Evolutionary conservation across 2,329 filamentous ascomycete species (phyloP).

Genomic region (Tympanopsis confertula): DNA sequence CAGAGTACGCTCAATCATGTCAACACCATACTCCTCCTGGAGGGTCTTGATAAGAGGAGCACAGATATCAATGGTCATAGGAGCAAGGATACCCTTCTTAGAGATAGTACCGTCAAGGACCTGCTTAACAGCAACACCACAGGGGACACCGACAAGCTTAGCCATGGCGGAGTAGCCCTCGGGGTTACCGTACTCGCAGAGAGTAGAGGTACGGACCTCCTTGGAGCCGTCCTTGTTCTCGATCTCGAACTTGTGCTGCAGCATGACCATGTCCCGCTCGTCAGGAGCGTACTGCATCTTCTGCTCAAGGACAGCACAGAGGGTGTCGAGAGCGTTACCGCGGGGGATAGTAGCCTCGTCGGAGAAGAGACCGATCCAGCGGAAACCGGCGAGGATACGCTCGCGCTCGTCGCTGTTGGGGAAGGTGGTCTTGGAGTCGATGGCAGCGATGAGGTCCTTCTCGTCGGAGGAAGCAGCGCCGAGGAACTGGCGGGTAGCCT

Average conservation of each 20-base stretch:
- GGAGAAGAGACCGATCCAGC: conserved; percentile 45
- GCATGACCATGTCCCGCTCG: conserved; percentile 51
- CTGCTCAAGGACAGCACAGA: conserved; percentile 60
- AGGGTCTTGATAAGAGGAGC: conserved; percentile 46
- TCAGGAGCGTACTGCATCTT: conserved; percentile 60
- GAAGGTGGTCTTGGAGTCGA: conserved; percentile 68
- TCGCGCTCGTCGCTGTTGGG: conserved; percentile 52
- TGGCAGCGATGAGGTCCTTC: conserved; percentile 60
- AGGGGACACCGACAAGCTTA: conserved; percentile 55
- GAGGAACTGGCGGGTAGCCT: conserved; percentile 69
- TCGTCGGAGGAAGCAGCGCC: conserved; percentile 54
- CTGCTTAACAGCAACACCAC: conserved; percentile 51
- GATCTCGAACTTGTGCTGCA: conserved; percentile 58
- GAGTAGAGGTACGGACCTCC: conserved; percentile 49
- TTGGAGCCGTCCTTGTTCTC: conserved; percentile 49
- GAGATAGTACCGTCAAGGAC: conserved; percentile 36
- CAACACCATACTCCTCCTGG: conserved; percentile 50
- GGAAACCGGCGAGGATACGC: conserved; percentile 49
- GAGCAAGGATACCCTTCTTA: conserved; percentile 40
- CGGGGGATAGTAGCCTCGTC: conserved; percentile 45
- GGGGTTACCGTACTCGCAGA: conserved; percentile 56
- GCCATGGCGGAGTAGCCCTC: conserved; percentile 59
- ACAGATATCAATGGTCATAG: conserved; percentile 45
- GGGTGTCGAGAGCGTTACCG: conserved; percentile 57
- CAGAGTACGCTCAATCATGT: conserved; percentile 44